These are phyloP conservation scores for Olyra latifolia DNA, from an alignment of 176 grass and related monocot species.

Conservation along the genomic window DNA sequence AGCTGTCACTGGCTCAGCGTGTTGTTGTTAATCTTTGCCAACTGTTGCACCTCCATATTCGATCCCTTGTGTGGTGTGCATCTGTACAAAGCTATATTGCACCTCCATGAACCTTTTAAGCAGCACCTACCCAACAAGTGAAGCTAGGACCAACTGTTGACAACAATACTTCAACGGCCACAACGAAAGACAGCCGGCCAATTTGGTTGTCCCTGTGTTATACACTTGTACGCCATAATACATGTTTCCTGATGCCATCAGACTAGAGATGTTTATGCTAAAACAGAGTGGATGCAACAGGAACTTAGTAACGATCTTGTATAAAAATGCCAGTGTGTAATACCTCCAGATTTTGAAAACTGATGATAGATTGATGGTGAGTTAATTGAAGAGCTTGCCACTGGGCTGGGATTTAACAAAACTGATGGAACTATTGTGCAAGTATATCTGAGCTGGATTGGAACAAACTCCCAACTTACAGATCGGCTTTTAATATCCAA, in stretches of 20 bases:
- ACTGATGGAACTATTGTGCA: constrained; percentile 20
- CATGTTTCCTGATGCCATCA: constrained; percentile 18
- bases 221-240: constrained; percentile 35
- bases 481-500: constrained; percentile 20
- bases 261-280: not conserved
- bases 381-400: constrained; percentile 36
- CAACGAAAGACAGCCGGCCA: constrained; percentile 50
- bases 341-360: constrained; percentile 3
- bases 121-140: constrained; percentile 47
- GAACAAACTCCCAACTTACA: constrained; percentile 34
- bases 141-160: constrained; percentile 58
- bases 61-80: constrained; percentile 37
- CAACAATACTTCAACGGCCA: constrained; percentile 57
- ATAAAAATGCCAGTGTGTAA: constrained; percentile 13
- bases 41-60: constrained; percentile 47
- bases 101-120: constrained; percentile 42
- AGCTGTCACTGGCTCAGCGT: constrained; percentile 40
- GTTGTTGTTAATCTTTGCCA: constrained; percentile 47
- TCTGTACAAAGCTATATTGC: constrained; percentile 51
- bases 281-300: constrained; percentile 12
- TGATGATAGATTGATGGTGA: constrained; percentile 18
- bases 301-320: constrained; percentile 16
- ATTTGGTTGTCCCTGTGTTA: constrained; percentile 48
- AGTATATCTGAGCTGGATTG: constrained; percentile 30
- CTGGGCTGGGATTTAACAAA: constrained; percentile 26